Base-by-base conservation (phyloP, 2,329 filamentous ascomycete genomes). In the Beauveria australis region DNA sequence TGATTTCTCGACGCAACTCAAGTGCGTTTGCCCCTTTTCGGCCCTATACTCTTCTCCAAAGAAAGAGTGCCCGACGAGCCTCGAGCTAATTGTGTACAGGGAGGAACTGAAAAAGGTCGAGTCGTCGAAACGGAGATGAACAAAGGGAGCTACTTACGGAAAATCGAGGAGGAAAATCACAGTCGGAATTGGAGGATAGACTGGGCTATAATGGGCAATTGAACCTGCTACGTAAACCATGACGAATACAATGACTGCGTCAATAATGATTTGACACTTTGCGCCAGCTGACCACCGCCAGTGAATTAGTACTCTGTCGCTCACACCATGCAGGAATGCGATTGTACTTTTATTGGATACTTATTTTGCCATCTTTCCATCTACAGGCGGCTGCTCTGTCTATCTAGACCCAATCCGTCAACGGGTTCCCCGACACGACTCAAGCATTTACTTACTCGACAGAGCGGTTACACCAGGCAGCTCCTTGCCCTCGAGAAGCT, bases 401-500 rank as follows among this genome's bases (percentile, higher is more conserved):
- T 43, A 40, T 14, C 56, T 59, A 37, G 33, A 41, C 54, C 54
- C 44, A 46, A 22, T 48, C 40, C 47, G 56, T 59, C 56, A 59
- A 59, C 47, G 33, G 37, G 33, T 30, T 41, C 40, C 54, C 51
- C n/a, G 52, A 44, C 53, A 14, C 53, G 28, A 67, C 33, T 24
- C 26, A n/a, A n/a, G 41, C 28, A 19, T 74, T 81, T 79, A 88
- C 79, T 86, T 86, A 78, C 83, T 86, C 78, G 92, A 97, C 75
- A 99, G 86, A 69, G 93, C 93, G 71, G 84, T 81, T 65, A 99
- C 92, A 81, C 94, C 94, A 61, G 94, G 94, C 72, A 99, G 83
- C 66, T 91, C 93, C 85, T 99, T 99, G 78, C 94, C 94, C 85
- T 99, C 94, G 65, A 99, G 86, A 70, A 99, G 81, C 83, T 99